Evolutionary conservation across 768 basidiomycete genomes (phyloP), one percentile per base, ranked within the genome.

Genomic region (Termitomyces sp.): DNA sequence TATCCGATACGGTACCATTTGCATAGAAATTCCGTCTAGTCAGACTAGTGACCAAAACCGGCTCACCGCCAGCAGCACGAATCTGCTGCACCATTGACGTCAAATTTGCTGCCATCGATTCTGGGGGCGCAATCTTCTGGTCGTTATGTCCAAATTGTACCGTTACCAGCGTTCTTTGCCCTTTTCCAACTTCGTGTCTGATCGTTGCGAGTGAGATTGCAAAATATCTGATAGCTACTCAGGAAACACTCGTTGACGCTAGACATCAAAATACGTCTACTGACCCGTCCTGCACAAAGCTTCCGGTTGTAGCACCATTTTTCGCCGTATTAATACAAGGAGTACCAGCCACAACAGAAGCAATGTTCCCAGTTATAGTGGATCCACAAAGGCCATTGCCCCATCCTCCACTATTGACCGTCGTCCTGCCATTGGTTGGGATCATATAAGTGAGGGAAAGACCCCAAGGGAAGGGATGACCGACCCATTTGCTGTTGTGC

Each of bases 141-240:
- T 73, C 72, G 45, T 74, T 77, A 58, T 77, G 75, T 0, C 75
- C 75, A 46, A 78, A 78, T 50, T 76, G 75, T 21, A 78, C 67
- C 0, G 74, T 78, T 14, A 73, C 72, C 17, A 71, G 59, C 1
- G 73, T 75, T 23, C 70, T 61, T 21, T 70, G 63, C 21, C 68
- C 71, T 57, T 71, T 71, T 14, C 69, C 68, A 8, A 76, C 67
- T 61, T 75, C 70, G 19, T 58, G 62, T 57, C 66, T 54, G 50
- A 77, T 51, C 26, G 50, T n/a, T 14, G 50, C 26, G 6, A 51
- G 50, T 19, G 50, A 51, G 11, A 7, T 51, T 19, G 50, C 38
- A 30, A 40, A 41, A 30, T 51, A 41, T 28, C 50, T 51, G 26
- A 28, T 19, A 4, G 23, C 40, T 19, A 8, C 14, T 41, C 11